phyloP scores from a whole-genome alignment of 306 rosid genomes.

The Dalbergia cultrata region DNA sequence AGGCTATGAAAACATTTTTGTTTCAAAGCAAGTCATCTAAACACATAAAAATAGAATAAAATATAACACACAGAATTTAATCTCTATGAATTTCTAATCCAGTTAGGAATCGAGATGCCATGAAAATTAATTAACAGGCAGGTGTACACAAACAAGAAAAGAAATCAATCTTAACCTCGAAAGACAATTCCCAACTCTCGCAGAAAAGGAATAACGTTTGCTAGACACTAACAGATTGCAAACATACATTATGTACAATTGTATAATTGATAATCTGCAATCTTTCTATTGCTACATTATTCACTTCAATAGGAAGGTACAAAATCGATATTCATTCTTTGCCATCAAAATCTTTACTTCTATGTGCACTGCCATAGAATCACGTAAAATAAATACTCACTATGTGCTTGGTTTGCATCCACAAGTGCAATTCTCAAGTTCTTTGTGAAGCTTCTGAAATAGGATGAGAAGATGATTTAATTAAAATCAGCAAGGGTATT shows the following conservation, averaged over 20 bases:
- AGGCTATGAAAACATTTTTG: too few species aligned
- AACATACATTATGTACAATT: slow-evolving; percentile 44
- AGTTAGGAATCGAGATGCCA: neutral
- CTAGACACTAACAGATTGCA: slow-evolving; percentile 25
- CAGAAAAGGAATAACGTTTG: slow-evolving; percentile 2
- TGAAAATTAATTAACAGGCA: neutral
- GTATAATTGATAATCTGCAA: slow-evolving; percentile 28
- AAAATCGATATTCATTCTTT: slow-evolving; percentile 45
- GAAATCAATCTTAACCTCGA: neutral
- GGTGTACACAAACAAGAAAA: neutral
- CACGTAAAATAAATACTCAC: neutral
- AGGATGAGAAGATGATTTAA: neutral
- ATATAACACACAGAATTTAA: neutral
- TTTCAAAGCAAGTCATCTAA: too few species aligned
- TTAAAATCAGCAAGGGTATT: neutral
- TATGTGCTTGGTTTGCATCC: slow-evolving; percentile 69
- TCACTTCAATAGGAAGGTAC: slow-evolving; percentile 29
- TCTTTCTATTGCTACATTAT: slow-evolving; percentile 26
- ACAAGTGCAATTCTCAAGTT: slow-evolving; percentile 80
- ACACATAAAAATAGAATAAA: too few species aligned
- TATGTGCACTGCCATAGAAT: slow-evolving; percentile 23
- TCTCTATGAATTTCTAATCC: neutral
- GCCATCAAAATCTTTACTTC: slow-evolving; percentile 27
- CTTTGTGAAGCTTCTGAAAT: slow-evolving; percentile 77
- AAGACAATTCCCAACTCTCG: slow-evolving; percentile 12